Conservation (phyloP, 306 rosid genomes). For the Boehmeria nivea region DNA sequence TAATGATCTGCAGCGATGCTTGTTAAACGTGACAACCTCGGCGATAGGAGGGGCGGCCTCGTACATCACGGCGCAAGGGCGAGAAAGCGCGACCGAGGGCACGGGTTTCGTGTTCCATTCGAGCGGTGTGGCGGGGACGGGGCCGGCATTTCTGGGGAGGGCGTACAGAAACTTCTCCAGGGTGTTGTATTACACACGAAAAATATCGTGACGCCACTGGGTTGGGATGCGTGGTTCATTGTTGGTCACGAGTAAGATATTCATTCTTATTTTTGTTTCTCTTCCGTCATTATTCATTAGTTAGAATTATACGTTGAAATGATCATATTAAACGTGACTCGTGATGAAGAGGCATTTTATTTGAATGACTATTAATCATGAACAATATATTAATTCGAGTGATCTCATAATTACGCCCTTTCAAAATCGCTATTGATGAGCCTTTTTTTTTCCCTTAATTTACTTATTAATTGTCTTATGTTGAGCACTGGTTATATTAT, state of each 20-base stretch:
- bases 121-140: not conserved
- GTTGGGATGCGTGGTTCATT: conserved; percentile 13
- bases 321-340: no score
- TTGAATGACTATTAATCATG: no score
- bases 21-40: not conserved
- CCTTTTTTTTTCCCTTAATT: no score
- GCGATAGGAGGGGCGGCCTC: not conserved
- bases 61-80: conserved; percentile 23
- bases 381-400: no score
- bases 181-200: conserved; percentile 18
- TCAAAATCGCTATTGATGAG: no score
- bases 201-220: conserved; percentile 1
- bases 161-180: conserved; percentile 10
- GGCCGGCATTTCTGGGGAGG: conserved; percentile 21
- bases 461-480: no score
- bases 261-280: not conserved
- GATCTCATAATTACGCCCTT: no score
- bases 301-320: not conserved
- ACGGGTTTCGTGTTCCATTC: conserved; percentile 21
- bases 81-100: not conserved
- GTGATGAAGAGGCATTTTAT: no score
- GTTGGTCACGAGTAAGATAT: conserved; percentile 2
- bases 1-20: conserved; percentile 16
- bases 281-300: no score
- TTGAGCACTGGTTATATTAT: no score